Evolutionary conservation across 2,329 filamentous ascomycete genomes (phyloP).

Genomic region (Dothiorella sarmentorum): DNA sequence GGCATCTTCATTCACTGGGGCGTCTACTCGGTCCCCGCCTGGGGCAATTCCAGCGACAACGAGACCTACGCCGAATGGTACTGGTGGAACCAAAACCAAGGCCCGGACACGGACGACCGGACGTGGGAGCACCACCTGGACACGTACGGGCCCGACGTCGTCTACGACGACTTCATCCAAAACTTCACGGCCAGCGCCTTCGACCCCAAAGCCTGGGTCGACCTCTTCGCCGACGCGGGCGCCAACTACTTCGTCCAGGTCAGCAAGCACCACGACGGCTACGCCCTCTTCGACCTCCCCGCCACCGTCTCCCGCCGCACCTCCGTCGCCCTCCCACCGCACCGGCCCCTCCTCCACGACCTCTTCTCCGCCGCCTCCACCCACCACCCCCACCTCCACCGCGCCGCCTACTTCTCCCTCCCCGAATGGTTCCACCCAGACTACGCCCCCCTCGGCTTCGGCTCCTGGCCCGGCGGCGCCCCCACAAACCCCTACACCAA

Average conservation of each 20-base stretch:
- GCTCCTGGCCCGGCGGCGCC: conserved; percentile 39
- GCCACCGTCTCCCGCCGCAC: conserved; percentile 42
- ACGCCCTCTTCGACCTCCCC: conserved; percentile 43
- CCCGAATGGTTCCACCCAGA: conserved; percentile 49
- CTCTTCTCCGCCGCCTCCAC: conserved; percentile 43
- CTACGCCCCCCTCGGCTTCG: conserved; percentile 40
- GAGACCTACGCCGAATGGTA: conserved; percentile 43
- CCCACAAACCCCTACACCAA: conserved; percentile 46
- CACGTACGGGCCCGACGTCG: conserved; percentile 50
- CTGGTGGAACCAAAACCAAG: conserved; percentile 44
- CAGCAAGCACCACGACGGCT: conserved; percentile 38
- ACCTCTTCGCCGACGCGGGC: conserved; percentile 51
- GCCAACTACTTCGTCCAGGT: conserved; percentile 48
- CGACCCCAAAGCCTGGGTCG: conserved; percentile 53
- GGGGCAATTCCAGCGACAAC: conserved; percentile 45
- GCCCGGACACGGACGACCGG: conserved; percentile 40
- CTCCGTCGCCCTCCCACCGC: conserved; percentile 37
- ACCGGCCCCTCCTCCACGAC: conserved; percentile 42
- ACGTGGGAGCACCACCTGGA: conserved; percentile 50
- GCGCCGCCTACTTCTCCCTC: conserved; percentile 44
- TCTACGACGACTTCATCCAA: conserved; percentile 56
- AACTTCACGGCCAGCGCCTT: conserved; percentile 52
- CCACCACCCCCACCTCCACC: conserved; percentile 45
- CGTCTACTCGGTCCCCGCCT: conserved; percentile 54
- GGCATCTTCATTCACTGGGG: conserved; percentile 63